These are phyloP conservation scores for Euphrasia confusa DNA, from an alignment of 257 asterid species.

Conservation along the genomic window DNA sequence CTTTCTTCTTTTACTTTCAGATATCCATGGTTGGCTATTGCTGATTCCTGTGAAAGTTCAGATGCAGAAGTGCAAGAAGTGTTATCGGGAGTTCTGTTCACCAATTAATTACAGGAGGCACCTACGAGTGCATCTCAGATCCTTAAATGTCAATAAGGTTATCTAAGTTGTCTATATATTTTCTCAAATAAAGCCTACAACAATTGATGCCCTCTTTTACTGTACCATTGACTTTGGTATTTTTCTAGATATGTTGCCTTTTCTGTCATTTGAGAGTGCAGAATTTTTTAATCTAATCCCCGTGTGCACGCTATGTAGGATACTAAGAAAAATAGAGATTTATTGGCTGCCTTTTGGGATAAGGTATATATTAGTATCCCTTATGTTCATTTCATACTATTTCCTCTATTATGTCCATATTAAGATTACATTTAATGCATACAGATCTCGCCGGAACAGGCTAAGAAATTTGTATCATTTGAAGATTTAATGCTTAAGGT, in stretches of 20 bases:
- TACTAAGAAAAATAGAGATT: constrained; percentile 59
- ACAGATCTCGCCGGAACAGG: constrained; percentile 77
- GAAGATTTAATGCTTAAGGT: constrained; percentile 69
- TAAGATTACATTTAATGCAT: constrained; percentile 22
- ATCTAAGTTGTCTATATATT: constrained; percentile 23
- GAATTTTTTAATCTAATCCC: constrained; percentile 22
- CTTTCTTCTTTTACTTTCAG: constrained; percentile 37
- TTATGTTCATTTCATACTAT: constrained; percentile 20
- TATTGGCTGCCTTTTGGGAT: constrained; percentile 94
- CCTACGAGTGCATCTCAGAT: constrained; percentile 78
- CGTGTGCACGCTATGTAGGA: constrained; percentile 49
- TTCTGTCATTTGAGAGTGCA: constrained; percentile 6
- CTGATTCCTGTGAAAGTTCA: constrained; percentile 66
- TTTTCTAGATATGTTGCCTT: constrained; percentile 18
- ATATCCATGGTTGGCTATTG: constrained; percentile 90
- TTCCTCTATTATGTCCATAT: constrained; percentile 22
- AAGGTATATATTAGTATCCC: constrained; percentile 46
- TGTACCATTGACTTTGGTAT: constrained; percentile 13
- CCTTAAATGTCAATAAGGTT: constrained; percentile 79
- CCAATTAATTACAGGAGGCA: constrained; percentile 88
- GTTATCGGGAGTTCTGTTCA: constrained; percentile 81
- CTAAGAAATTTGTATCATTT: constrained; percentile 57
- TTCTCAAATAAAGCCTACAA: constrained; percentile 15
- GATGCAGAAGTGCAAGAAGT: constrained; percentile 90
- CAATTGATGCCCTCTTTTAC: constrained; percentile 16